Base-by-base conservation (phyloP, 495 filamentous ascomycete species). In the Penicillium cosmopolitanum region DNA sequence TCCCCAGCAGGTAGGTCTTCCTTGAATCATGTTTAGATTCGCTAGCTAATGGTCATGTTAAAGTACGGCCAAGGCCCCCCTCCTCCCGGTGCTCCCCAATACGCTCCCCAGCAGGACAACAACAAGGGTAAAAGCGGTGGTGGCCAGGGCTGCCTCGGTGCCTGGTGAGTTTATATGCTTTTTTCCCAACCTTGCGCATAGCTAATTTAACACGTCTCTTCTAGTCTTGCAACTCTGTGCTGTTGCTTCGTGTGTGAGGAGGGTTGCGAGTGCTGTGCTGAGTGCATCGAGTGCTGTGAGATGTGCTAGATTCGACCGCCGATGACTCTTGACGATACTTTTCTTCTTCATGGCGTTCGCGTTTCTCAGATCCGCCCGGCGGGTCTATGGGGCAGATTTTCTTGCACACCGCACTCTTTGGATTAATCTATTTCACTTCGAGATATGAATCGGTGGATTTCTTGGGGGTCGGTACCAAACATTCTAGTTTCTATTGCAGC, bases 241-340 rank as follows among this genome's bases (percentile, higher is more conserved):
- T 93, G 89, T 67, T 92, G 89, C 66, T 92, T 87, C 73, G 82
- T 92, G 21, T 89, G 87, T 63, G 89, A 91, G 66, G 86, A 92
- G 74, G 83, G 87, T 47, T 92, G 89, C 68, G 89, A 91, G 63
- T 91, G 88, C 74, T 92, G 89, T 67, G 83, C 85, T 43, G 88
- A 88, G 2, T 89, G 86, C 69, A 80, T 81, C 68, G 85, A 89
- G 64, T 89, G 87, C 73, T 85, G 78, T 58, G 77, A 81, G 62
- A 80, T 84, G 60, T 84, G 82, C 61, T 84, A 76, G 62, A 62
- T 28, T 43, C 33, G 15, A 43, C 19, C 23, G 56, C 21, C 46
- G 46, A 48, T 48, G 23, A 25, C 46, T 44, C 57, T 51, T 57
- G 50, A 66, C 50, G 60, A 68, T 60, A 28, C 31, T 63, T 61